Conservation (phyloP, 2,329 filamentous ascomycete genomes). For the Neonectria punicea region DNA sequence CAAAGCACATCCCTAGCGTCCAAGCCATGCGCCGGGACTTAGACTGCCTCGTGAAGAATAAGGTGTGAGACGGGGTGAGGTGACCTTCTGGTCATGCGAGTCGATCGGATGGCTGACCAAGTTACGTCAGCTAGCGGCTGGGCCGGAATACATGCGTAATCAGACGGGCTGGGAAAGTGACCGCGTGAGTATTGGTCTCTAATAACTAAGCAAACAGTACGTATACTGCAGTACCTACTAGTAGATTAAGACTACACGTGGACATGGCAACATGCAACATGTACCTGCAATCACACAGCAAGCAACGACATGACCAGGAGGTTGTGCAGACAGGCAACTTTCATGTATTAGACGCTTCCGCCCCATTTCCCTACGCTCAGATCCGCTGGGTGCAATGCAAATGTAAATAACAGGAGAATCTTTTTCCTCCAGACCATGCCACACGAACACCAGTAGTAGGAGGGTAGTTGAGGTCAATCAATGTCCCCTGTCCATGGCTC, state of each 20-base stretch:
- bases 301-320: background rate
- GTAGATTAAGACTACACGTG: too few relatives aligned
- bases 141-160: constrained; percentile 1
- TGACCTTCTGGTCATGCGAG: constrained; percentile 14
- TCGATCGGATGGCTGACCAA: constrained; percentile 1
- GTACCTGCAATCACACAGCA: background rate
- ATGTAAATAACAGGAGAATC: constrained; percentile 31
- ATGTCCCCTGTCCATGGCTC: constrained; percentile 15
- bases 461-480: constrained; percentile 26
- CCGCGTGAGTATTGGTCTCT: background rate
- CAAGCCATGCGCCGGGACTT: background rate
- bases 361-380: constrained; percentile 19
- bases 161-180: background rate
- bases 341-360: constrained; percentile 36
- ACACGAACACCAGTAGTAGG: constrained; percentile 8
- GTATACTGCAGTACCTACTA: too few relatives aligned
- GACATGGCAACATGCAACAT: background rate
- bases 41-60: background rate
- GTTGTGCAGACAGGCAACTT: constrained; percentile 23
- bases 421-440: constrained; percentile 39
- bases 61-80: background rate
- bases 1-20: background rate
- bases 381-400: constrained; percentile 21
- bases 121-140: constrained; percentile 10
- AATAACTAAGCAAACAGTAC: too few relatives aligned